phyloP scores from a whole-genome alignment of 78 protist species.

The Guillardia theta region DNA sequence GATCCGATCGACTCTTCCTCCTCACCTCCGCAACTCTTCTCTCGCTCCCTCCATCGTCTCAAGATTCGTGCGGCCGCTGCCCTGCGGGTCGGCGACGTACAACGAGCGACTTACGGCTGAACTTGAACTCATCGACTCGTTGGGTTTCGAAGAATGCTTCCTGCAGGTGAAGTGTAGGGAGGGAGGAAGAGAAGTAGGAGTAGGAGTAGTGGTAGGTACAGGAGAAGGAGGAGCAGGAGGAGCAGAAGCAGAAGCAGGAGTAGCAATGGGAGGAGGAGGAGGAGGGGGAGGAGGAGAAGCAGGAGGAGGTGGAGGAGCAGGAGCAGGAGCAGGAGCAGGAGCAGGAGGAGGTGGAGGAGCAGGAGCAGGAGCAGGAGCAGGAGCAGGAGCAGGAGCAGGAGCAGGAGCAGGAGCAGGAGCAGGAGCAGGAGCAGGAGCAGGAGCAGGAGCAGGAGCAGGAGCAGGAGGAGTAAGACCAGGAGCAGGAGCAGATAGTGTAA shows the following conservation, averaged over 20 bases:
- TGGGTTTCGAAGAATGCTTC: neutral
- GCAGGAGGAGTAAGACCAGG: neutral
- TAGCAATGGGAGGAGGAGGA: neutral
- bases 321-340: neutral
- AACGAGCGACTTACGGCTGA: neutral
- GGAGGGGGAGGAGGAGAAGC: neutral
- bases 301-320: neutral
- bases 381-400: too few species aligned
- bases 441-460: neutral
- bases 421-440: neutral
- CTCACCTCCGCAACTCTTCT: neutral
- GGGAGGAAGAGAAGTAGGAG: too few species aligned
- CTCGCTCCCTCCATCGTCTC: neutral
- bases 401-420: neutral
- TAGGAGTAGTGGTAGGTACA: neutral
- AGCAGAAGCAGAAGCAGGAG: neutral
- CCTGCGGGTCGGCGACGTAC: neutral
- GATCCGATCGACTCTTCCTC: neutral
- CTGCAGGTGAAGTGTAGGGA: too few species aligned
- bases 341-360: neutral
- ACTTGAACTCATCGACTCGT: neutral
- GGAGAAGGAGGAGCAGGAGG: neutral
- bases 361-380: neutral
- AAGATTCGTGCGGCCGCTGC: slow-evolving; percentile 9
- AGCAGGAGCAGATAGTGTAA: neutral